A percentile compares a stretch with the other conserved stretches of the same genome.
Conservation (phyloP, 176 grass and related monocot genomes). For the Cenchrus americanus region DNA sequence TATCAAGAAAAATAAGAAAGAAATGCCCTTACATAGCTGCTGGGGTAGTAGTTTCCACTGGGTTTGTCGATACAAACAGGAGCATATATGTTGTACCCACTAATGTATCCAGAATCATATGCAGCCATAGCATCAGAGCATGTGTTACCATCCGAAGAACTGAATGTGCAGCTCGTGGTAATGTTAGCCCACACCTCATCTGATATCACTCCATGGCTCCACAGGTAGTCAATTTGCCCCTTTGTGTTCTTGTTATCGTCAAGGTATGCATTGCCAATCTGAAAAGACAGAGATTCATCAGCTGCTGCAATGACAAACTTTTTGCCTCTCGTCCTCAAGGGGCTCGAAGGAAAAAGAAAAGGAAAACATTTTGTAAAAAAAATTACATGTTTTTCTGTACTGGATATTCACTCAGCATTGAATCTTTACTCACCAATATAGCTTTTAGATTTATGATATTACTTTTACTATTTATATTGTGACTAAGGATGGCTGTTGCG, state of each 20-base stretch:
- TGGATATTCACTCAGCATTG: not conserved
- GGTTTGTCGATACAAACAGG: constrained; percentile 35
- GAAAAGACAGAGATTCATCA: not conserved
- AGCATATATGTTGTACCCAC: constrained; percentile 55
- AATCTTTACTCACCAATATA: constrained; percentile 41
- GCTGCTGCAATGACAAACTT: not conserved
- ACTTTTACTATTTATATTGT: constrained; percentile 34
- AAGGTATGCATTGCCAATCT: constrained; percentile 56
- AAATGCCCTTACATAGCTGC: constrained; percentile 31
- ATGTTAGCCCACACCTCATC: constrained; percentile 47
- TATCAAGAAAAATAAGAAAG: not conserved
- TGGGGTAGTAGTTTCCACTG: constrained; percentile 36
- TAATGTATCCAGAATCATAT: constrained; percentile 13
- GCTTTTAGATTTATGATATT: constrained; percentile 42
- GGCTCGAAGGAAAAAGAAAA: not conserved
- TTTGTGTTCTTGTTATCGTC: constrained; percentile 26
- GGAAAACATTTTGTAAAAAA: too few relatives aligned
- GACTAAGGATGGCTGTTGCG: constrained; percentile 41
- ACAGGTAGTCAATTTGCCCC: constrained; percentile 36
- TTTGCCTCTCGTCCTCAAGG: too few relatives aligned
- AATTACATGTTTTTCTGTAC: too few relatives aligned
- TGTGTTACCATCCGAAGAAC: not conserved
- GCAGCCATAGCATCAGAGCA: constrained; percentile 6
- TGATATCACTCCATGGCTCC: constrained; percentile 52
- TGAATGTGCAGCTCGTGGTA: constrained; percentile 41